Conservation (phyloP, 352 stramenopile species). For the Phytophthora meadii region DNA sequence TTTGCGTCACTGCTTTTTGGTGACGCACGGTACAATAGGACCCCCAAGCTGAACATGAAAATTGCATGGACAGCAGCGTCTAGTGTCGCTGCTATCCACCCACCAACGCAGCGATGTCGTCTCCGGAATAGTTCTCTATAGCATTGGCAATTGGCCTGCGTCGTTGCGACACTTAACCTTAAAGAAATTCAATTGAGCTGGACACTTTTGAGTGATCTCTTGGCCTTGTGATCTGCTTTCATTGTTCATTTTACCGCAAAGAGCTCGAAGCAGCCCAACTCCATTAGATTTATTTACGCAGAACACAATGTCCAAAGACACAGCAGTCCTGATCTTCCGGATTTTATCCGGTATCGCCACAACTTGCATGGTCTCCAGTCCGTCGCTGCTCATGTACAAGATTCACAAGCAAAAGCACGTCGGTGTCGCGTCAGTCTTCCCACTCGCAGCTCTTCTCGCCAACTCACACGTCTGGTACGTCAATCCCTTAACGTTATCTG, state of each 20-base stretch:
- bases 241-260: conserved; percentile 24
- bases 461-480: conserved; percentile 54
- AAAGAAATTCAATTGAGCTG: conserved; percentile 3
- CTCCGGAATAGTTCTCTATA: conserved; percentile 3
- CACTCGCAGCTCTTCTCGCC: conserved; percentile 45
- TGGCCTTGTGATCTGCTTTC: background rate
- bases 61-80: conserved; percentile 13
- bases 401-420: conserved; percentile 52
- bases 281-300: conserved; percentile 4
- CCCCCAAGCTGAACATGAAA: conserved; percentile 12
- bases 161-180: conserved; percentile 29
- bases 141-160: conserved; percentile 15
- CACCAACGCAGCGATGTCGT: conserved; percentile 1
- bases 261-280: conserved; percentile 25
- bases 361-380: conserved; percentile 51
- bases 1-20: conserved; percentile 26
- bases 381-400: conserved; percentile 41
- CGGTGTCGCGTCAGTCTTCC: conserved; percentile 44
- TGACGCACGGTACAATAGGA: conserved; percentile 16
- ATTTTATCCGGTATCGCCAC: conserved; percentile 41
- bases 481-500: conserved; percentile 21
- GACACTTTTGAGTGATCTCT: background rate
- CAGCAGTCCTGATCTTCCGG: conserved; percentile 33
- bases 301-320: conserved; percentile 30
- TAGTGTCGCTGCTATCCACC: conserved; percentile 4